Evolutionary conservation across 148 eudicot species (phyloP), one percentile per base, ranked within the genome.

Genomic region (Suaeda aralocaspica): DNA sequence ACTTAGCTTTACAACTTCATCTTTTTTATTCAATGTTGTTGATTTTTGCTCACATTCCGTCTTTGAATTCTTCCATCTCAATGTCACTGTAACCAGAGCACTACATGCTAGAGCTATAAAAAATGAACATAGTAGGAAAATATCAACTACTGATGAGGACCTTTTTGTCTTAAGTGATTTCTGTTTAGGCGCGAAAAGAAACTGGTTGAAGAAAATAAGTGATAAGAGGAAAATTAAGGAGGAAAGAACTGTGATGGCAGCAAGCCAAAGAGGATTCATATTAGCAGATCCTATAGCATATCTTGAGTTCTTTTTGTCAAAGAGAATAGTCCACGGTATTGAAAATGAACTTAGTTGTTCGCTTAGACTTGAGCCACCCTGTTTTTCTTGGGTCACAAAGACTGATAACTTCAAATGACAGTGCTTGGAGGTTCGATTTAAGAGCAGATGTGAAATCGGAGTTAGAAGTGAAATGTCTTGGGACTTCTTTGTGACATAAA

Each of bases 301-400:
- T 69, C 68, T 82, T 13, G 79, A 69, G 62, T 31, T 28, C 33
- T 58, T 73, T 22, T 59, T 60, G 72, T 79, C 76, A 53, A 80
- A 84, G 19, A 76, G 55, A 61, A 81, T 59, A 33, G 70, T 77
- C 66, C 49, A 61, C 29, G 64, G 57, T 57, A 59, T 64, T 21
- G 90, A 80, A 25, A 84, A 76, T 41, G 89, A 81, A 18, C 50
- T 68, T 13, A 87, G 66, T 21, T 85, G 64, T 64, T 88, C 92
- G 57, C 70, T 72, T 12, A 85, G 57, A 16, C 82, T 78, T 28
- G 79, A 72, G 16, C 74, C 53, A 15, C 85, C 77, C 64, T 73
- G 81, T 41, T 76, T 66, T 69, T 89, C 95, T 75, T 72, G 92
- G 58, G 96, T 92, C 55, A 92, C 87, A 78, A 76, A 90, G 18